Base-by-base conservation (phyloP, 1,139 yeast genomes). In the Candida glucosophila region DNA sequence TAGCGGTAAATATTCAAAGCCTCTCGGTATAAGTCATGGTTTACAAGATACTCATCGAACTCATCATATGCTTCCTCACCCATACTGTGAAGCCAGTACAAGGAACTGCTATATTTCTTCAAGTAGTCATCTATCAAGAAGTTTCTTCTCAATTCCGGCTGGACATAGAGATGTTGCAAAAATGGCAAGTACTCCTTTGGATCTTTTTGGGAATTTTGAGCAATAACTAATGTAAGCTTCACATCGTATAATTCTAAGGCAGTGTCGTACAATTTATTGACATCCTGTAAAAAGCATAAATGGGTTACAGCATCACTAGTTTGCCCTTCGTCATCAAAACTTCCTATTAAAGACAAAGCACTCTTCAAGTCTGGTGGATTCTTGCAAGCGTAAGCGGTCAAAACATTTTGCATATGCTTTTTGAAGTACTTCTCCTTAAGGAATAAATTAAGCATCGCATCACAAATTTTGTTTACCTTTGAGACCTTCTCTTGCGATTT, bases 141-240 rank as follows among this genome's bases (percentile, higher is more conserved):
- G 44, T 71, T 67, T 40, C 77, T 73, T 31, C 95, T 71, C 26
- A 74, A 53, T 12, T 73, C 76, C 1, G 70, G 60, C 48, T 79
- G 81, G 19, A 71, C 70, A 39, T 83, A 81, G 30, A 92, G 61
- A 29, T 74, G 69, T 44, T 86, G 95, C 39, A 92, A 63, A 51
- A 90, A 92, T 27, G 98, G 96, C 28, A 92, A 58, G 44, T 90
- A 92, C 50, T 92, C 99, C 45, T 88, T 85, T 15, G 99, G 99
- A 56, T 92, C 99, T 66, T 80, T 86, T 52, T 90, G 97, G 1
- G 96, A 86, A 46, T 86, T 90, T 49, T 92, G 97, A 1, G 98
- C 98, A 36, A 92, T 77, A 8, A 72, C 66, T 32, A 92, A 63
- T 0, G 98, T 73, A 38, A 88, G 58, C 33, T 77, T 77, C 21